These are phyloP conservation scores for Phytophthora uliginosa DNA, from an alignment of 352 stramenopile species.

Conservation along the genomic window DNA sequence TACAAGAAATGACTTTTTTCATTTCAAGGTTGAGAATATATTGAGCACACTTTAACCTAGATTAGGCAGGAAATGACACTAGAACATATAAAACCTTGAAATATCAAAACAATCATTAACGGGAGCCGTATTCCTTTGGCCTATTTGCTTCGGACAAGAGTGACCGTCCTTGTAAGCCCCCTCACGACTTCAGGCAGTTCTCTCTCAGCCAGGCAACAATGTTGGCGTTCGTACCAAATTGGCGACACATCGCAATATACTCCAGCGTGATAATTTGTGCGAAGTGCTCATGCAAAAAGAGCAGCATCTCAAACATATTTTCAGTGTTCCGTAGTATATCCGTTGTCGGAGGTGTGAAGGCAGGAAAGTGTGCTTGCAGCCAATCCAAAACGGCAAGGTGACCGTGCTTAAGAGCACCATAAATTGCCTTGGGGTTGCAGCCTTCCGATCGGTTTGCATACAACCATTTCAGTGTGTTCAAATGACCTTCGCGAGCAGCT, in stretches of 20 bases:
- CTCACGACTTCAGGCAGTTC: not conserved
- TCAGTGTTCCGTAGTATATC: not conserved
- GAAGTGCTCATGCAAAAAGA: not conserved
- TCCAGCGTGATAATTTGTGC: not conserved
- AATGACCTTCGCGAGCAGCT: not conserved
- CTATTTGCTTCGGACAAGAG: too few relatives aligned
- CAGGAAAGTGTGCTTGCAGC: not conserved
- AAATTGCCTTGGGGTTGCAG: not conserved
- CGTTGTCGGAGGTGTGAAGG: not conserved
- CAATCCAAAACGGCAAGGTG: not conserved
- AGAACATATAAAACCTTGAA: too few relatives aligned
- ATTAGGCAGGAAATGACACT: too few relatives aligned
- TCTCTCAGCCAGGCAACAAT: not conserved
- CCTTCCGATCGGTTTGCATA: not conserved
- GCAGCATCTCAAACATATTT: not conserved
- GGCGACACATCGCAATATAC: not conserved
- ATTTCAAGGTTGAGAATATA: too few relatives aligned
- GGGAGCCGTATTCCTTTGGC: too few relatives aligned
- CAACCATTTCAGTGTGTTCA: not conserved
- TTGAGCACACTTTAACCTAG: too few relatives aligned
- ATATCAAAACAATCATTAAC: too few relatives aligned
- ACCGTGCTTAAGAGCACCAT: not conserved
- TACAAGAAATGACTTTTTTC: too few relatives aligned
- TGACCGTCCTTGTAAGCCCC: not conserved
- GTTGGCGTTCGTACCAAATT: not conserved